A percentile compares a stretch with the other conserved stretches of the same genome.
phyloP scores from a whole-genome alignment of 2,329 filamentous ascomycete species.

The Dothistroma pini region DNA sequence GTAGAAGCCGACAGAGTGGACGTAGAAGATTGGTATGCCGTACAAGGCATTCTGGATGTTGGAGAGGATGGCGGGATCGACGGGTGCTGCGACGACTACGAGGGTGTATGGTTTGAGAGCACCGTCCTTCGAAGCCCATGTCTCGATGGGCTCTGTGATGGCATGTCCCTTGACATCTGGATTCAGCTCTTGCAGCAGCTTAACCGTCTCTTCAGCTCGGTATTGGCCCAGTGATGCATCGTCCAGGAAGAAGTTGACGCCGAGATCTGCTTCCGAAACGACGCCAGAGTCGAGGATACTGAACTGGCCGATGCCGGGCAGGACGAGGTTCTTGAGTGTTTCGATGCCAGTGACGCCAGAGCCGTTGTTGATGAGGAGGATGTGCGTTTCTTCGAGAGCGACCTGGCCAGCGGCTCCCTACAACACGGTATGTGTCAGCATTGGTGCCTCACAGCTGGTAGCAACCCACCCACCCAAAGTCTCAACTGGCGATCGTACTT shows the following conservation, averaged over 20 bases:
- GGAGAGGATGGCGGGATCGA: constrained; percentile 51
- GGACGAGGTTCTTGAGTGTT: constrained; percentile 92
- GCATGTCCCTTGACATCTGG: constrained; percentile 82
- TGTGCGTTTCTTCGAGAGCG: constrained; percentile 83
- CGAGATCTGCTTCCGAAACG: constrained; percentile 79
- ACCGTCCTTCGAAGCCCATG: constrained; percentile 42
- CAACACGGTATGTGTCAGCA: not conserved
- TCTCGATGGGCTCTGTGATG: constrained; percentile 50
- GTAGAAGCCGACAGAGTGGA: constrained; percentile 90
- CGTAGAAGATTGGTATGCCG: constrained; percentile 70
- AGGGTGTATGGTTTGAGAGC: constrained; percentile 53
- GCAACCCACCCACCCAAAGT: constrained; percentile 59
- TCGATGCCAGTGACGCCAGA: constrained; percentile 86
- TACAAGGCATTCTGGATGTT: constrained; percentile 50
- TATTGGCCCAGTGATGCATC: constrained; percentile 70
- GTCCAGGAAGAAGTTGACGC: constrained; percentile 96
- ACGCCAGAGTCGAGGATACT: constrained; percentile 78
- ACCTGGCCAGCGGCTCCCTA: constrained; percentile 79
- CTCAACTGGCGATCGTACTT: constrained; percentile 95
- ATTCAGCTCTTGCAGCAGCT: constrained; percentile 80
- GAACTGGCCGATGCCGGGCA: constrained; percentile 88
- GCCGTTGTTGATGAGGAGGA: constrained; percentile 86
- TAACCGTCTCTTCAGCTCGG: constrained; percentile 72
- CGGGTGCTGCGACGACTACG: constrained; percentile 59
- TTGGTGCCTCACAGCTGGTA: not conserved